phyloP scores from a whole-genome alignment of 352 stramenopile genomes.

The Globisporangium abappressorium region DNA sequence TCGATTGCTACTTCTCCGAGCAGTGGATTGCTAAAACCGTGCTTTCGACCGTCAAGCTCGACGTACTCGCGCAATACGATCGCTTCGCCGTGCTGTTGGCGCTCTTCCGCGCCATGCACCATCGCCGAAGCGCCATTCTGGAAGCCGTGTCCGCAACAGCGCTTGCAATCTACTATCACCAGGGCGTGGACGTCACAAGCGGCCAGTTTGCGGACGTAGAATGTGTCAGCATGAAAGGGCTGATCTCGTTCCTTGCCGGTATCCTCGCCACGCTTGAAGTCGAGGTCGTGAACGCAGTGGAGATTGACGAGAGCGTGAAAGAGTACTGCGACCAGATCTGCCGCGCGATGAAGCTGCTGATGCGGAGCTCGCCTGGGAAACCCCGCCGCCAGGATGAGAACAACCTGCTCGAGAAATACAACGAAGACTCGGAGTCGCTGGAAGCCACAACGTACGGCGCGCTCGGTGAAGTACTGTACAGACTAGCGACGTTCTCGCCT shows the following conservation, averaged over 20 bases:
- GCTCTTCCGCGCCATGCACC: constrained; percentile 42
- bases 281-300: constrained; percentile 32
- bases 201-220: constrained; percentile 25
- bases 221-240: constrained; percentile 55
- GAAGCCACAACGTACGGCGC: constrained; percentile 64
- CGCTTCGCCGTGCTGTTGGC: constrained; percentile 54
- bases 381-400: constrained; percentile 35
- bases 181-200: constrained; percentile 24
- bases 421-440: constrained; percentile 52
- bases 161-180: constrained; percentile 70
- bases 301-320: constrained; percentile 38
- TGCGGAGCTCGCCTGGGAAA: constrained; percentile 51
- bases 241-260: constrained; percentile 49
- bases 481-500: constrained; percentile 56
- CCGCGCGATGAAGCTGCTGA: constrained; percentile 48
- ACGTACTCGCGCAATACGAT: constrained; percentile 59
- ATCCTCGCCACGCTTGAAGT: constrained; percentile 42
- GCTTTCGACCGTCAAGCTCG: constrained; percentile 47
- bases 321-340: constrained; percentile 42
- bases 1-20: constrained; percentile 41
- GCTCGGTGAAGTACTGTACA: constrained; percentile 60
- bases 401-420: constrained; percentile 63
- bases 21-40: constrained; percentile 50
- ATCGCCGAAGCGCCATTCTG: constrained; percentile 33
- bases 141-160: constrained; percentile 32